Base-by-base conservation (phyloP, 371 early-diverging fungal genomes). In the Circinella minor region DNA sequence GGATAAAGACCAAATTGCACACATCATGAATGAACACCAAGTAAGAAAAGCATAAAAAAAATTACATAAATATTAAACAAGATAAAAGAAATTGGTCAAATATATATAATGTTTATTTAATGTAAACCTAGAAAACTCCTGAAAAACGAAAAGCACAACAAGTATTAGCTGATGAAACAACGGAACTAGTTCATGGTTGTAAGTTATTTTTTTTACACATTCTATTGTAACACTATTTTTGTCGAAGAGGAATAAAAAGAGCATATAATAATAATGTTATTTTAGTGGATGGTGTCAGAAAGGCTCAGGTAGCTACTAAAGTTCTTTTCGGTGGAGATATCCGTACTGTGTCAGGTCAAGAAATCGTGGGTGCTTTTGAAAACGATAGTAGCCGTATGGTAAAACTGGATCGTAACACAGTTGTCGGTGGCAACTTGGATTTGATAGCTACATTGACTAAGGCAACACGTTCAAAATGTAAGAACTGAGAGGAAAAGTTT, bases 101-200 rank as follows among this genome's bases (percentile, higher is more conserved):
- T 68, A 9, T 43, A 43, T 43, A 43, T 43, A 43, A 4, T 43
- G 43, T 43, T 43, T 43, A 43, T 43, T 6, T 6, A 43, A 43
- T 43, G 85, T 82, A 55, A 75, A 67, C 74, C 80, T 9, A 86
- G 83, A 60, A 75, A 67, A 74, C 80, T 9, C 93, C 96, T 0
- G 92, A 92, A 69, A 72, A 78, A 48, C 92, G 92, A 61, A 11
- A 82, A 8, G 95, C 93, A 4, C 97, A 98, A 71, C 84, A 83
- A 36, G 55, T 77, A 13, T 88, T 97, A 14, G 97, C 98, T 0
- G 81, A 81, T 36, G 94, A 96, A 77, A 92, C 93, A 14, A 96
- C 96, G 5, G 94, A 93, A 70, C 83, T 97, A 20, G 92, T 96
- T 5, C 98, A 97, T 76, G 98, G 98, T 63, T 78, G 90, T 89